Evolutionary conservation across 108 stramenopile genomes (phyloP), one percentile per base, ranked within the genome.

Genomic region (Nitzschia sp.): DNA sequence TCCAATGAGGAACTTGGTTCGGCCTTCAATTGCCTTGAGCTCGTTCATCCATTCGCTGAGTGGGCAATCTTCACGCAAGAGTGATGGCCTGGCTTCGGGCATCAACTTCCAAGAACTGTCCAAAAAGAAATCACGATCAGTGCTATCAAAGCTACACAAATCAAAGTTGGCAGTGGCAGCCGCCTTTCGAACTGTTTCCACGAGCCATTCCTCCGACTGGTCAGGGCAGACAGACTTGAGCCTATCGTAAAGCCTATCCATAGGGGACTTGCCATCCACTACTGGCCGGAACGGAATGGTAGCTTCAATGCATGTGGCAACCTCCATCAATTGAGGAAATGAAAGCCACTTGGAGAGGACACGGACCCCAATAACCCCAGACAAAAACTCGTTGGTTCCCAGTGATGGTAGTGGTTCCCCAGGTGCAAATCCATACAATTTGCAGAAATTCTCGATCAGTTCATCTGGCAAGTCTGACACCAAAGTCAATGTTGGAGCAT

Each of bases 341-440:
- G 52, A 42, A 43, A 86, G 60, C 56, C 71, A 63, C 11, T 57
- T 40, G n/a, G 73, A 41, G 38, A 83, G 64, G 10, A 77, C 57
- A 14, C 80, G 68, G 24, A 80, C 73, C 6, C 77, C 82, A 63
- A 82, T 65, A n/a, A 80, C 53, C 6, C 82, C 80, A 7, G 79
- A 80, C 22, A 86, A 42, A 52, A 83, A 86, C 60, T 87, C 83
- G 53, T 87, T 87, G 38, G 80, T 64, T n/a, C 86, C 86, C 8
- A 58, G 24, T 15, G 17, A 24, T 48, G 75, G 68, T 52, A 76
- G 46, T 21, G 37, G 20, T 29, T 52, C 44, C 8, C 75, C 75
- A 24, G 69, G 50, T 20, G 50, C 40, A 15, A 70, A 57, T 10
- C 48, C 69, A 53, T 54, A 76, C 11, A 76, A 20, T 37, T 53